A percentile compares a stretch with the other conserved stretches of the same genome.
phyloP scores from a whole-genome alignment of 208 protist genomes.

The Wallacemonas rigidus region DNA sequence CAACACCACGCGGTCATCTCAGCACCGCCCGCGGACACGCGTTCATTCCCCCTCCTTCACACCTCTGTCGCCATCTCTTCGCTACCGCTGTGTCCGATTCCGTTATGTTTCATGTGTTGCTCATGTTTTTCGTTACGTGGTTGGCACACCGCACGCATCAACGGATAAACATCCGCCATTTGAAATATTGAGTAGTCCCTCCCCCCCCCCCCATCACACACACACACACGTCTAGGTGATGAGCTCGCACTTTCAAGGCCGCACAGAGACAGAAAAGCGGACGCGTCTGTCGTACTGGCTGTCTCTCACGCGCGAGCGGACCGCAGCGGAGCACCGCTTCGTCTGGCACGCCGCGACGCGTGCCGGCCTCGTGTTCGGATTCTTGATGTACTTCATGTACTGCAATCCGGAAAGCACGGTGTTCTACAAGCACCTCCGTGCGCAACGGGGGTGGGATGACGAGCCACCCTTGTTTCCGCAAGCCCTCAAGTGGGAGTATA shows the following conservation, averaged over 20 bases:
- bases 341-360: slow-evolving; percentile 59
- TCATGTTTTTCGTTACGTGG: too few species aligned
- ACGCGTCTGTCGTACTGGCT: slow-evolving; percentile 57
- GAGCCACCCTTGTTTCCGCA: slow-evolving; percentile 58
- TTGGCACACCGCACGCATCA: too few species aligned
- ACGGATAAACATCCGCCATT: too few species aligned
- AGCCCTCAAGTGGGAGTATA: slow-evolving; percentile 38
- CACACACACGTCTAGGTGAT: slow-evolving; percentile 21
- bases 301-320: slow-evolving; percentile 42
- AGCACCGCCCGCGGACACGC: too few species aligned
- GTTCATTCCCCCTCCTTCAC: too few species aligned
- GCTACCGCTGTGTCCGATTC: too few species aligned
- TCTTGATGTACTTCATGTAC: slow-evolving; percentile 81
- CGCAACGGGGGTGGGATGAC: slow-evolving; percentile 42
- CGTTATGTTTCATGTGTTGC: too few species aligned
- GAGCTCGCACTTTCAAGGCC: slow-evolving; percentile 64
- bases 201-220: too few species aligned
- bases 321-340: slow-evolving; percentile 55
- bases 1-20: too few species aligned
- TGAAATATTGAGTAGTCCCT: too few species aligned
- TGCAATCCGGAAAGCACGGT: slow-evolving; percentile 87
- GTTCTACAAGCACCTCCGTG: slow-evolving; percentile 54
- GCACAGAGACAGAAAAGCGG: slow-evolving; percentile 37
- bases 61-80: too few species aligned
- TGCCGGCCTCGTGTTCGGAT: slow-evolving; percentile 27